Evolutionary conservation across 805 yeast genomes (phyloP), one percentile per base, ranked within the genome.

Genomic region (Lachancea waltii): DNA sequence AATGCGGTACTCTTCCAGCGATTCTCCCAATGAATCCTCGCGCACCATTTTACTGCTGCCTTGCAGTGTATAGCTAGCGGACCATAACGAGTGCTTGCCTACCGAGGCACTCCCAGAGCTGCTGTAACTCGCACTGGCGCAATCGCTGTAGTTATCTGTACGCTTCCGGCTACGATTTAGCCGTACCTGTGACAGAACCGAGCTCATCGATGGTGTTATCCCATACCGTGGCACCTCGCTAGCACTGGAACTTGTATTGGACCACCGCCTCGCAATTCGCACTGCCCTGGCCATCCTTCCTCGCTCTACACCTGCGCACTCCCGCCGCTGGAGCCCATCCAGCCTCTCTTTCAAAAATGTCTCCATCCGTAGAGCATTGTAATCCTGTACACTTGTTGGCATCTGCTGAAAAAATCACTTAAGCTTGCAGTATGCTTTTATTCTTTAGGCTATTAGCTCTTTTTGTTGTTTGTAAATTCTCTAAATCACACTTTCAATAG

Each of bases 181-280:
- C 21, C 41, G 40, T 4, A 53, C 43, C 36, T 53, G 58, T 23
- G 54, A 46, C 38, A 49, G 38, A 20, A 53, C 58, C 24, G 58
- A 46, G 33, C 44, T 46, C 53, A 53, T 44, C 22, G 54, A 49
- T 7, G 58, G 54, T 16, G 58, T 49, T 30, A 53, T 38, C 15
- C 40, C 18, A 4, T n/a, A 9, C 25, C 20, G n/a, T 7, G 38
- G n/a, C 8, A 7, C 7, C 4, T 26, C 26, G 6, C 32, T 13
- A 3, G 32, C 13, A 7, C 26, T 10, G 14, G 33, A 15, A 14
- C 21, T 11, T 8, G 10, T 15, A 22, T 31, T 36, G 15, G 19
- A 7, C 23, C 30, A 17, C 30, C 36, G 29, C 19, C 21, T 9
- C 8, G 18, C 14, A 26, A 29, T 29, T 20, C 33, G 19, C 21